Conservation (phyloP, 1,284 basidiomycete genomes). For the Mycosarcoma maydis region DNA sequence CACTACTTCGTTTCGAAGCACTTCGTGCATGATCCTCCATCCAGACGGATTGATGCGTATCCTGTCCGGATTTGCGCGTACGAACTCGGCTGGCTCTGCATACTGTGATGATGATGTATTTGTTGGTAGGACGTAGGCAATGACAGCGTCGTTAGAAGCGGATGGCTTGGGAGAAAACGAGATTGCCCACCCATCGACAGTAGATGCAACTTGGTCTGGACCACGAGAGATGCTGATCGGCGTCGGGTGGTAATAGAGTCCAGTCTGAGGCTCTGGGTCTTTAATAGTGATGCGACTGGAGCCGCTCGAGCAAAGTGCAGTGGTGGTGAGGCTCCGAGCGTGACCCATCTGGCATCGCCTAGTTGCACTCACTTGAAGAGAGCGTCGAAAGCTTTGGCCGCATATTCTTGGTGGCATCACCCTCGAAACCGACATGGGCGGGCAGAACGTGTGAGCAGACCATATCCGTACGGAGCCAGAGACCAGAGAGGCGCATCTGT, state of each 20-base stretch:
- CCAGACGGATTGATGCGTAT: conserved; percentile 53
- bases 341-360: too few relatives aligned
- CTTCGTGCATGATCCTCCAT: conserved; percentile 54
- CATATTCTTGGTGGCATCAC: too few relatives aligned
- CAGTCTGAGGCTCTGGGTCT: conserved; percentile 45
- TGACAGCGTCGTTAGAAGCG: conserved; percentile 17
- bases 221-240: conserved; percentile 30
- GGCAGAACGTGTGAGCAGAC: too few relatives aligned
- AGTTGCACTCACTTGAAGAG: too few relatives aligned
- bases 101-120: conserved; percentile 18
- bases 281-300: conserved; percentile 28
- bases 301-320: background rate
- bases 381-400: too few relatives aligned
- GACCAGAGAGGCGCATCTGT: too few relatives aligned
- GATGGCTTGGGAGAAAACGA: conserved; percentile 36
- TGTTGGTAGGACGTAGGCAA: conserved; percentile 43
- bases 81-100: conserved; percentile 31
- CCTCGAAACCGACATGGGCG: too few relatives aligned
- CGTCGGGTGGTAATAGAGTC: conserved; percentile 55
- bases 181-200: conserved; percentile 46
- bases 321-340: conserved; percentile 6
- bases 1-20: conserved; percentile 52
- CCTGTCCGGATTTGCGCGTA: conserved; percentile 49
- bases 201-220: conserved; percentile 5
- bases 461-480: too few relatives aligned